Evolutionary conservation across 768 basidiomycete species (phyloP).

Genomic region (Serendipita sp.): DNA sequence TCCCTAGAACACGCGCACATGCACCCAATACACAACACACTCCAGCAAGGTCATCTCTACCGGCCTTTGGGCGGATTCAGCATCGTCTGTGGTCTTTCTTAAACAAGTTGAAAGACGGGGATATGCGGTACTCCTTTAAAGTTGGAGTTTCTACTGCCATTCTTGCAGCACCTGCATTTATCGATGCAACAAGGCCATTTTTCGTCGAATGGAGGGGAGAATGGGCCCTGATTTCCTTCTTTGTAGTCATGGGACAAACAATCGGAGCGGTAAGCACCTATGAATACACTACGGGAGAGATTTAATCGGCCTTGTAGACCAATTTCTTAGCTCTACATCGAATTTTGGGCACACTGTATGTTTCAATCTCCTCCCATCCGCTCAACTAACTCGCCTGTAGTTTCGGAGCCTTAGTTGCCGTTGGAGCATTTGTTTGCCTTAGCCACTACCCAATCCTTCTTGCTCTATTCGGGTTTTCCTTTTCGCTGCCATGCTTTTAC

Average conservation of each 20-base stretch:
- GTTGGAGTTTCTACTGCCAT: slow-evolving; percentile 70
- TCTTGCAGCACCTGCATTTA: slow-evolving; percentile 78
- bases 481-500: slow-evolving; percentile 89
- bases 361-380: slow-evolving; percentile 7
- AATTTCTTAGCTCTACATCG: slow-evolving; percentile 77
- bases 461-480: slow-evolving; percentile 72
- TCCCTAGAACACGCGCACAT: slow-evolving; percentile 70
- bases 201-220: slow-evolving; percentile 80
- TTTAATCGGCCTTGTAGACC: too few relatives aligned
- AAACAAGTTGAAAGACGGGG: slow-evolving; percentile 44
- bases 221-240: slow-evolving; percentile 91
- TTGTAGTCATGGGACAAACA: slow-evolving; percentile 82
- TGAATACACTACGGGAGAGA: too few relatives aligned
- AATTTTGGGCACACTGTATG: slow-evolving; percentile 70
- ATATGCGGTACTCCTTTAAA: slow-evolving; percentile 79
- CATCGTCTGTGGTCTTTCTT: slow-evolving; percentile 59
- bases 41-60: slow-evolving; percentile 45
- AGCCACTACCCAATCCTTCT: slow-evolving; percentile 61
- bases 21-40: slow-evolving; percentile 78
- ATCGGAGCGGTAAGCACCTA: slow-evolving; percentile 55
- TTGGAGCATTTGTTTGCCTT: slow-evolving; percentile 54
- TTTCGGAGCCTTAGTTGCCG: slow-evolving; percentile 64
- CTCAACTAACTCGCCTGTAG: slow-evolving; percentile 25
- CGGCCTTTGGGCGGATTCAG: slow-evolving; percentile 44
- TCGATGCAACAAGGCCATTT: slow-evolving; percentile 54